Conservation (phyloP, 805 yeast genomes). For the Hermanozyma aechmeae region DNA sequence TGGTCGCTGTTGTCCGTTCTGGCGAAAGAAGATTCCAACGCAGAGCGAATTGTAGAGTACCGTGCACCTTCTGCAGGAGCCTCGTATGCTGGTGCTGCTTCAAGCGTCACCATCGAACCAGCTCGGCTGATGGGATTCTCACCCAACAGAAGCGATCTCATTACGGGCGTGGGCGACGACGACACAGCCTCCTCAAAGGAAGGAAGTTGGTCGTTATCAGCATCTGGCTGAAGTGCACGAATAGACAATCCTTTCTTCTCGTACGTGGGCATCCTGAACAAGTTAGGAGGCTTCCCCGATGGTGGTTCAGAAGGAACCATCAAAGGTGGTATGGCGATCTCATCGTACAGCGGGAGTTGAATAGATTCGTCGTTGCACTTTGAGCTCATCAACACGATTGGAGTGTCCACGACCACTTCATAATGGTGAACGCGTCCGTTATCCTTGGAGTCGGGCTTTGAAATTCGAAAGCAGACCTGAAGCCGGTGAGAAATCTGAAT, state of each 20-base stretch:
- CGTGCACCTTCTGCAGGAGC: slow-evolving; percentile 1
- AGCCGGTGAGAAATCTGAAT: slow-evolving; percentile 57
- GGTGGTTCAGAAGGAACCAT: background rate
- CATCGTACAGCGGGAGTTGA: slow-evolving; percentile 33
- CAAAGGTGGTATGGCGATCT: slow-evolving; percentile 7
- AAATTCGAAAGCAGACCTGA: slow-evolving; percentile 61
- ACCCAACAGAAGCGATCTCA: slow-evolving; percentile 27
- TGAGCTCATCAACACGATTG: slow-evolving; percentile 40
- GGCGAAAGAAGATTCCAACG: slow-evolving; percentile 22
- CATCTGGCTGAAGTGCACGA: slow-evolving; percentile 13
- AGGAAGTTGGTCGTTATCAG: slow-evolving; percentile 33
- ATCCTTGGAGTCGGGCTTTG: slow-evolving; percentile 45
- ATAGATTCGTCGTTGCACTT: slow-evolving; percentile 31
- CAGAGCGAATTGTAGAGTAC: slow-evolving; percentile 4
- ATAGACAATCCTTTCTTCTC: slow-evolving; percentile 23
- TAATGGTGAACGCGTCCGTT: slow-evolving; percentile 53
- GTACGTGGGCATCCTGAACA: slow-evolving; percentile 31
- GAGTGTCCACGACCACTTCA: slow-evolving; percentile 76
- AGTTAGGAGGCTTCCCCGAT: slow-evolving; percentile 2
- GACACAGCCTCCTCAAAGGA: slow-evolving; percentile 61
- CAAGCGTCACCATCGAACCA: slow-evolving; percentile 15
- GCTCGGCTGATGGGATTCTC: slow-evolving; percentile 31
- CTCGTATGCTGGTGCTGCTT: slow-evolving; percentile 25
- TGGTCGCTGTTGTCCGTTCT: slow-evolving; percentile 2
- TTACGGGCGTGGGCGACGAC: slow-evolving; percentile 21